phyloP scores from a whole-genome alignment of 176 grass and related monocot genomes.

The bread wheat (Triticum aestivum) region DNA sequence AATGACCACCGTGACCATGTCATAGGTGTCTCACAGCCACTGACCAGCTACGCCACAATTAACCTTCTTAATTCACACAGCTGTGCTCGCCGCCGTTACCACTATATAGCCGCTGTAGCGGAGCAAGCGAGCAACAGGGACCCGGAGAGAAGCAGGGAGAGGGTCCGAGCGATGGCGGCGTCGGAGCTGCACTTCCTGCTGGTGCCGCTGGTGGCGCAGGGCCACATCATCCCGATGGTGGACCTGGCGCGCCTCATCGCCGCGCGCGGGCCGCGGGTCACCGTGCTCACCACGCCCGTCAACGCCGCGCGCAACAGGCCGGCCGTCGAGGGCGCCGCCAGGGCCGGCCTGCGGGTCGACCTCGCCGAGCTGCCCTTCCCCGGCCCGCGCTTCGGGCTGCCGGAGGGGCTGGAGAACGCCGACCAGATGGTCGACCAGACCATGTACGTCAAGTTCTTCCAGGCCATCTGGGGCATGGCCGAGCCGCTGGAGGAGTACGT shows the following conservation, averaged over 20 bases:
- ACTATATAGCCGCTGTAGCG: not conserved
- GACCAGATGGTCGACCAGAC: not conserved
- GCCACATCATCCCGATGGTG: constrained; percentile 13
- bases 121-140: not conserved
- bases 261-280: not conserved
- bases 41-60: not conserved
- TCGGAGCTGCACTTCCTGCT: constrained; percentile 6
- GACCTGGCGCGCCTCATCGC: constrained; percentile 16
- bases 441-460: not conserved
- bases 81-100: not conserved
- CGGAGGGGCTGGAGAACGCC: constrained; percentile 5
- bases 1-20: not conserved
- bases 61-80: not conserved
- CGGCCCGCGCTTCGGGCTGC: not conserved
- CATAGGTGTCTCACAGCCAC: not conserved
- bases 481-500: not conserved
- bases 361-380: not conserved
- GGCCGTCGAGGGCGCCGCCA: not conserved
- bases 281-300: not conserved
- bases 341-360: not conserved
- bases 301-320: constrained; percentile 7
- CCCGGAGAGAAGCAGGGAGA: not conserved
- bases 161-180: not conserved
- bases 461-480: constrained; percentile 1
- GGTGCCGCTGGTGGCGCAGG: constrained; percentile 22